These are phyloP conservation scores for Hypoxylon sp. DNA, from an alignment of 2,329 filamentous ascomycete species.

Conservation along the genomic window DNA sequence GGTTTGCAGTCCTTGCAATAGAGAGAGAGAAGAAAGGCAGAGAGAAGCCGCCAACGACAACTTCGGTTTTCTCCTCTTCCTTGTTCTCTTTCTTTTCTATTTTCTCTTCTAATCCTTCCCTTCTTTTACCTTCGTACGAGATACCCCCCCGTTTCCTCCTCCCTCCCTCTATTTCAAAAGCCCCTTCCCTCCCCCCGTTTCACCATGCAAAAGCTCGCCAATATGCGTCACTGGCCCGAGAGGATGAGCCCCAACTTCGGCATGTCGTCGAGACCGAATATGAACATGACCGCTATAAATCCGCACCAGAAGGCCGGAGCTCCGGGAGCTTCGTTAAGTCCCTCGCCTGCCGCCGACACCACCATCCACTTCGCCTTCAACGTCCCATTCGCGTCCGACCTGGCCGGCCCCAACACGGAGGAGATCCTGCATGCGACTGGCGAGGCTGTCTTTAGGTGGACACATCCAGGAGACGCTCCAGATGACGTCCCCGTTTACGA, in stretches of 20 bases:
- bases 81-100: slow-evolving; percentile 46
- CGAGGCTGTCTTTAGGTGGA: slow-evolving; percentile 91
- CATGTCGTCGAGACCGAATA: slow-evolving; percentile 68
- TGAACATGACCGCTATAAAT: slow-evolving; percentile 68
- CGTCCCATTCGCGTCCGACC: slow-evolving; percentile 92
- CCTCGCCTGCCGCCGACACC: slow-evolving; percentile 78
- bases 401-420: slow-evolving; percentile 91
- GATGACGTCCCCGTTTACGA: slow-evolving; percentile 88
- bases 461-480: slow-evolving; percentile 86
- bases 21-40: slow-evolving; percentile 45
- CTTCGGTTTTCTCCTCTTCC: slow-evolving; percentile 47
- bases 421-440: slow-evolving; percentile 94
- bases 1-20: slow-evolving; percentile 42
- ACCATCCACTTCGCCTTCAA: slow-evolving; percentile 96
- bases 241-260: slow-evolving; percentile 76
- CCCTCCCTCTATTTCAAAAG: slow-evolving; percentile 38
- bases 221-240: slow-evolving; percentile 79
- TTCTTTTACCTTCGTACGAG: slow-evolving; percentile 36
- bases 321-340: slow-evolving; percentile 68
- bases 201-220: slow-evolving; percentile 78
- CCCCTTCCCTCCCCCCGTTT: slow-evolving; percentile 39
- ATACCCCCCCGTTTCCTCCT: slow-evolving; percentile 46
- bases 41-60: slow-evolving; percentile 42
- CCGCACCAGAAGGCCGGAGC: slow-evolving; percentile 69
- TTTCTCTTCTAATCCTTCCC: slow-evolving; percentile 45